phyloP scores from a whole-genome alignment of 768 basidiomycete genomes.

The Hericium rajendrae region DNA sequence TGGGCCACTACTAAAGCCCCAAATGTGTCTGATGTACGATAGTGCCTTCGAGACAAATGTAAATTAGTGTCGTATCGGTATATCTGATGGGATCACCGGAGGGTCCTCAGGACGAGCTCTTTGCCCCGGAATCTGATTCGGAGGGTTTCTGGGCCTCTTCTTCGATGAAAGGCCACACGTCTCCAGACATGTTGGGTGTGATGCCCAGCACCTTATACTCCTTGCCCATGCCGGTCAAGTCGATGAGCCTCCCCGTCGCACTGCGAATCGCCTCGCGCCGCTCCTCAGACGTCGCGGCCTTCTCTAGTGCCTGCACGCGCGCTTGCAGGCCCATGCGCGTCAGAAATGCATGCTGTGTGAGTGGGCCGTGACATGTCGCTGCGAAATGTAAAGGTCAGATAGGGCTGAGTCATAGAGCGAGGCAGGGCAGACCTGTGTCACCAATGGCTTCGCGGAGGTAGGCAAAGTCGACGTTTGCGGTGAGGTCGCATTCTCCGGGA shows the following conservation, averaged over 20 bases:
- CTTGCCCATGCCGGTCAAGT: constrained; percentile 74
- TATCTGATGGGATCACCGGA: no score
- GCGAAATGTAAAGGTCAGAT: background rate
- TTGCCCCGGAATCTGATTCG: background rate
- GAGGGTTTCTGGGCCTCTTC: background rate
- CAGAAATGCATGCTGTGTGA: constrained; percentile 72
- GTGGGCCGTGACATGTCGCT: constrained; percentile 51
- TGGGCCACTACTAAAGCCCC: constrained; percentile 19
- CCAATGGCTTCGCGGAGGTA: constrained; percentile 72
- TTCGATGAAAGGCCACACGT: background rate
- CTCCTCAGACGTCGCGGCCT: constrained; percentile 38
- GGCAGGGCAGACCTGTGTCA: constrained; percentile 42
- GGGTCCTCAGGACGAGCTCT: no score
- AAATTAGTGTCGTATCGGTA: background rate
- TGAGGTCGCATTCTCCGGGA: constrained; percentile 87
- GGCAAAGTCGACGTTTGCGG: constrained; percentile 94
- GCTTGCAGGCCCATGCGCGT: constrained; percentile 62
- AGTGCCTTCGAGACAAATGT: background rate
- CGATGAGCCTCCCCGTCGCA: constrained; percentile 65
- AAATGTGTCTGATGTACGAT: background rate
- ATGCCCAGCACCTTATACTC: constrained; percentile 79
- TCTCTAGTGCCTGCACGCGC: constrained; percentile 56
- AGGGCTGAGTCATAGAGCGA: background rate
- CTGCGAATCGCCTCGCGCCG: constrained; percentile 42
- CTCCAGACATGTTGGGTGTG: constrained; percentile 12